phyloP scores from a whole-genome alignment of 257 asterid genomes.

The Plantago ovata region DNA sequence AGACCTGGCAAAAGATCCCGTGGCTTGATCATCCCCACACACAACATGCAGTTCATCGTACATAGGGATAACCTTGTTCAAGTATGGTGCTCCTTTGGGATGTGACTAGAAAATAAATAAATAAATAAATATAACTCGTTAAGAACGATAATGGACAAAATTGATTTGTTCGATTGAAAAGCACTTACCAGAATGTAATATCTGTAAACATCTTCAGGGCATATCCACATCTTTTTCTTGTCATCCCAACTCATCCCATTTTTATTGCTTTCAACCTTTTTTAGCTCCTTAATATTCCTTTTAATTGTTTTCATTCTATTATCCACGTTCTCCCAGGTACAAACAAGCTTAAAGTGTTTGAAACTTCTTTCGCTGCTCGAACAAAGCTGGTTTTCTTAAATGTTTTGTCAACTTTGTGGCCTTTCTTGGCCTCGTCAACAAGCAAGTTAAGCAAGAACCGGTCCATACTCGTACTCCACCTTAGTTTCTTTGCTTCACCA shows the following conservation, averaged over 20 bases:
- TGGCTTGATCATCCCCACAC: constrained; percentile 1
- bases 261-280: not conserved
- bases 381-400: not conserved
- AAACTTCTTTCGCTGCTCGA: constrained; percentile 2
- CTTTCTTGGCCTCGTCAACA: not conserved
- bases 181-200: not conserved
- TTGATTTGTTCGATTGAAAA: not conserved
- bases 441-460: not conserved
- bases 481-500: not conserved
- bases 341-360: not conserved
- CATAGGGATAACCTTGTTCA: not conserved
- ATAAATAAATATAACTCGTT: not conserved
- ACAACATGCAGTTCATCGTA: not conserved
- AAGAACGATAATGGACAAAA: not conserved
- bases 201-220: not conserved
- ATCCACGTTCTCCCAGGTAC: not conserved
- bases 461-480: not conserved
- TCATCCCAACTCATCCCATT: constrained; percentile 1
- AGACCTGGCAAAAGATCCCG: not conserved
- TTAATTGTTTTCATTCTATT: not conserved
- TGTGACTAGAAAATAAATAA: not conserved
- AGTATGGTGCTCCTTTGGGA: not conserved
- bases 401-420: not conserved
- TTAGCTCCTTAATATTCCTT: not conserved
- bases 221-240: constrained; percentile 1